Conservation (phyloP, 306 rosid genomes). For the Trifolium dubium region DNA sequence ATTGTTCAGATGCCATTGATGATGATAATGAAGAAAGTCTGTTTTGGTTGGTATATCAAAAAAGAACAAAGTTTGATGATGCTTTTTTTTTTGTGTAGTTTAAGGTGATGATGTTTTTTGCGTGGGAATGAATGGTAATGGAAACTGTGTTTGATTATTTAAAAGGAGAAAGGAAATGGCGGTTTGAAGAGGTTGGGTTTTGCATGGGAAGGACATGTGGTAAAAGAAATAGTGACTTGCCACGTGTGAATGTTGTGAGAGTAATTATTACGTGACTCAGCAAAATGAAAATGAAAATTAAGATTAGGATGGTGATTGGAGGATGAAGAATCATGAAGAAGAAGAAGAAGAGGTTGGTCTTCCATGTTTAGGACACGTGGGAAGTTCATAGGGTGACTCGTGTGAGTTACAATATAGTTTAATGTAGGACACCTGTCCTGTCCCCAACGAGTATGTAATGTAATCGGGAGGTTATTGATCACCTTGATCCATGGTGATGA, state of each 20-base stretch:
- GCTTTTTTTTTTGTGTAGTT: background rate
- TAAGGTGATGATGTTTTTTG: background rate
- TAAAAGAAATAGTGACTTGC: background rate
- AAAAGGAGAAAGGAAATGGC: constrained; percentile 44
- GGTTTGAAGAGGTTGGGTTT: constrained; percentile 43
- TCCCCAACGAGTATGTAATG: background rate
- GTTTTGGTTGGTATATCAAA: background rate
- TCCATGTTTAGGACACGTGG: constrained; percentile 42
- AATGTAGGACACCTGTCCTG: constrained; percentile 27
- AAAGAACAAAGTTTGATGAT: background rate
- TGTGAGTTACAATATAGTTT: background rate
- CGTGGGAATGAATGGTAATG: background rate
- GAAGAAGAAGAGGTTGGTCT: background rate
- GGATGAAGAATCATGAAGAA: too few relatives aligned
- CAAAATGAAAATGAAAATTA: background rate
- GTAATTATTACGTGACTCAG: constrained; percentile 42
- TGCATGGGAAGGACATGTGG: constrained; percentile 66
- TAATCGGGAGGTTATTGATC: background rate
- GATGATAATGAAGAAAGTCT: background rate
- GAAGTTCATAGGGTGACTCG: background rate
- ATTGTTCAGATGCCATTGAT: constrained; percentile 65
- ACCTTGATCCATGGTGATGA: background rate
- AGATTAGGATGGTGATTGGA: constrained; percentile 28
- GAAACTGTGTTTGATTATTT: constrained; percentile 17
- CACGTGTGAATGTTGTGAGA: constrained; percentile 49